phyloP scores from a whole-genome alignment of 169 alveolate species.

The Plasmodium vinckei region DNA sequence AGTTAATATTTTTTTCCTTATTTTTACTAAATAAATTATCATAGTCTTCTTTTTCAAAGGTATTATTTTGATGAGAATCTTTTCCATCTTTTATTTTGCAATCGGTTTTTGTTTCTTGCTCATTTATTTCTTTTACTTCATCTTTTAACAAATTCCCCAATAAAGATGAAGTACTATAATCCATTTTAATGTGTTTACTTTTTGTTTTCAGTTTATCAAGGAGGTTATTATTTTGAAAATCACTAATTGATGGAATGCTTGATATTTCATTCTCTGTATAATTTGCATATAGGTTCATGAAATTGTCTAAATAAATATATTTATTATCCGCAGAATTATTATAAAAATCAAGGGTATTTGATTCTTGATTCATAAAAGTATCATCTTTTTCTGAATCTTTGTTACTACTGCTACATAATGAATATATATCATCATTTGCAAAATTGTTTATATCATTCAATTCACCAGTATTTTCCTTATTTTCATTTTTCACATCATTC shows the following conservation, averaged over 20 bases:
- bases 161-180: neutral
- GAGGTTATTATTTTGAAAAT: slow-evolving; percentile 15
- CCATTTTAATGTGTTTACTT: neutral
- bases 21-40: neutral
- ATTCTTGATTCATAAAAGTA: no score
- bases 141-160: neutral
- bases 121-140: neutral
- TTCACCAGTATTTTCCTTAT: no score
- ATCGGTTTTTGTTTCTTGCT: neutral
- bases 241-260: slow-evolving; percentile 65
- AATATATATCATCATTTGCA: no score
- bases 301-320: slow-evolving; percentile 36
- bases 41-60: neutral
- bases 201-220: slow-evolving; percentile 26
- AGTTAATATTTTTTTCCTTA: slow-evolving; percentile 11
- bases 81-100: neutral
- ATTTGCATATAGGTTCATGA: slow-evolving; percentile 47
- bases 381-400: no score
- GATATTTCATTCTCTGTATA: slow-evolving; percentile 12
- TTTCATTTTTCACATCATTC: no score
- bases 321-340: neutral
- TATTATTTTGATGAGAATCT: neutral
- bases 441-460: no score
- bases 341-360: no score
- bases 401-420: no score